Conservation (phyloP, 1,139 yeast species). For the Saccharomyces pastorianus region DNA sequence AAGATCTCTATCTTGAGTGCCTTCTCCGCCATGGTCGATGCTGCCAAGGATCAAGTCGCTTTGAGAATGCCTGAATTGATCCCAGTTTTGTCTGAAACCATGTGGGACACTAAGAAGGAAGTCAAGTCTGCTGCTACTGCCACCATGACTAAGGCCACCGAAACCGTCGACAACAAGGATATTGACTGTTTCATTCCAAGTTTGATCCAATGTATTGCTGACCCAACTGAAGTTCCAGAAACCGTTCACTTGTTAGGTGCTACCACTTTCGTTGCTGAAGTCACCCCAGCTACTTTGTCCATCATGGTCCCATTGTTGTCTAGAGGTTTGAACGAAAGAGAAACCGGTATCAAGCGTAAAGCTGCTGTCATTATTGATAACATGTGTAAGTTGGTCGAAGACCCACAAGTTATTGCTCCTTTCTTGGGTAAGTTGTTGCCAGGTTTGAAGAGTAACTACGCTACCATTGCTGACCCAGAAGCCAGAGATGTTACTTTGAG, state of each 20-base stretch:
- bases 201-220: slow-evolving; percentile 92
- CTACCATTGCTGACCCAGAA: slow-evolving; percentile 98
- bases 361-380: slow-evolving; percentile 98
- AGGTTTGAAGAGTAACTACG: slow-evolving; percentile 85
- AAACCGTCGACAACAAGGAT: slow-evolving; percentile 98
- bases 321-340: slow-evolving; percentile 99
- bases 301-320: slow-evolving; percentile 98
- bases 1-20: slow-evolving; percentile 86
- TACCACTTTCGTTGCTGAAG: slow-evolving; percentile 98
- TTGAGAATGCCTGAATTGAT: slow-evolving; percentile 98
- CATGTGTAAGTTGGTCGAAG: slow-evolving; percentile 99
- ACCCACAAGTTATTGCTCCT: slow-evolving; percentile 99
- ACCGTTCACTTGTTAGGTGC: slow-evolving; percentile 99
- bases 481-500: slow-evolving; percentile 97
- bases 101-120: slow-evolving; percentile 99
- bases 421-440: slow-evolving; percentile 93
- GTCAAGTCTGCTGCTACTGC: slow-evolving; percentile 94
- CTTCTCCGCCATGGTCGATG: slow-evolving; percentile 79
- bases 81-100: slow-evolving; percentile 95
- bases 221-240: slow-evolving; percentile 96
- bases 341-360: slow-evolving; percentile 98
- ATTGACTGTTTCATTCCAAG: slow-evolving; percentile 97
- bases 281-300: slow-evolving; percentile 97
- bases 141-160: slow-evolving; percentile 93
- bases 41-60: slow-evolving; percentile 93